Conservation (phyloP, 140 eudicot genomes). For the Cichorium intybus region DNA sequence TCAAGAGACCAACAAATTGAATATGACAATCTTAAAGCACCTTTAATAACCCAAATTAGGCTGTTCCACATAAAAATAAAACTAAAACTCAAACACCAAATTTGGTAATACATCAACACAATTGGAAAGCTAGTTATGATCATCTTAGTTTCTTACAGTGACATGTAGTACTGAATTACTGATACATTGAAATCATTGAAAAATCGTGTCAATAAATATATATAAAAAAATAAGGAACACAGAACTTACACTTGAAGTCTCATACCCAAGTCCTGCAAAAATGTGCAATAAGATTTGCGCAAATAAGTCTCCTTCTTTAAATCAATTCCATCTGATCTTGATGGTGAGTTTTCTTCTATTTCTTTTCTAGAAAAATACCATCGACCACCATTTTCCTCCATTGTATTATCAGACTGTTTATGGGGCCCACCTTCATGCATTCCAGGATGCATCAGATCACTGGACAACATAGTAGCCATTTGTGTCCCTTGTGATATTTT, state of each 20-base stretch:
- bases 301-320: constrained; percentile 74
- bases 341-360: constrained; percentile 80
- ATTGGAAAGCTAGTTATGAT: constrained; percentile 2
- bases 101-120: constrained; percentile 2
- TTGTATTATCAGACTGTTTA: constrained; percentile 35
- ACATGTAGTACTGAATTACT: too few species aligned
- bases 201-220: not conserved
- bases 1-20: not conserved
- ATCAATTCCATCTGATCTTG: constrained; percentile 70
- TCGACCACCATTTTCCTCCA: constrained; percentile 47
- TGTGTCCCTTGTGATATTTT: constrained; percentile 18
- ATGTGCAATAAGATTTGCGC: constrained; percentile 83
- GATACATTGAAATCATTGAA: not conserved
- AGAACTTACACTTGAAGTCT: constrained; percentile 77
- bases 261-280: constrained; percentile 82
- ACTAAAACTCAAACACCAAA: not conserved
- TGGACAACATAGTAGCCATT: constrained; percentile 57
- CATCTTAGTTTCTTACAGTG: constrained; percentile 7
- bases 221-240: not conserved
- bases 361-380: constrained; percentile 87
- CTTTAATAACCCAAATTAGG: not conserved
- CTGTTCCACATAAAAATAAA: not conserved
- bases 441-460: constrained; percentile 51
- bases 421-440: constrained; percentile 39
- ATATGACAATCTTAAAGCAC: not conserved